Conservation (phyloP, 2,329 filamentous ascomycete species). For the Alternaria brassicae region DNA sequence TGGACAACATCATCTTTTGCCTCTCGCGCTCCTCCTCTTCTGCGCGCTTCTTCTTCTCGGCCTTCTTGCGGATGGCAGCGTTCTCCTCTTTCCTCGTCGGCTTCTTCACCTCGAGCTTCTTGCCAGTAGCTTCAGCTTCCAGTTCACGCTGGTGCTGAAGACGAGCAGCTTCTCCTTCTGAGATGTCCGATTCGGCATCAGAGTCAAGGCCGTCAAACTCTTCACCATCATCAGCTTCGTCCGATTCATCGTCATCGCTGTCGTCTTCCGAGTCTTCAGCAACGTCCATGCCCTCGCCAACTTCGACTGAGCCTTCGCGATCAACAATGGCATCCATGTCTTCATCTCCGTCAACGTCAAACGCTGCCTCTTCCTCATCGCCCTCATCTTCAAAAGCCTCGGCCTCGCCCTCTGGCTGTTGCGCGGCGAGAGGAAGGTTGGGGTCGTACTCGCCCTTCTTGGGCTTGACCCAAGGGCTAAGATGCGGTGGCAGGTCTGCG, state of each 20-base stretch:
- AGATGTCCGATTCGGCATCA: conserved; percentile 55
- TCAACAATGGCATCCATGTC: conserved; percentile 43
- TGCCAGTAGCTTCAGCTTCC: conserved; percentile 86
- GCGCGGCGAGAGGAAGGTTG: conserved; percentile 81
- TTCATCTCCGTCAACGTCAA: conserved; percentile 45
- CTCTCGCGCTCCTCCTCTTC: conserved; percentile 89
- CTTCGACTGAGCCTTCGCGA: conserved; percentile 55
- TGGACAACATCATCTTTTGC: conserved; percentile 97
- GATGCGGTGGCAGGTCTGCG: conserved; percentile 86
- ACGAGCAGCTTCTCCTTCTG: conserved; percentile 66
- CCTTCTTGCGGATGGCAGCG: conserved; percentile 71
- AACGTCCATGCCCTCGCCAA: conserved; percentile 59
- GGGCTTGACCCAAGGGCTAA: conserved; percentile 93
- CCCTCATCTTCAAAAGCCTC: conserved; percentile 70
- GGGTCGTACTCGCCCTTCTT: conserved; percentile 91
- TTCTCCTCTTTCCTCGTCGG: conserved; percentile 64
- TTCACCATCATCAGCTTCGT: conserved; percentile 35
- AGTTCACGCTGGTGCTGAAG: conserved; percentile 85
- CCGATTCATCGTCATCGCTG: conserved; percentile 55
- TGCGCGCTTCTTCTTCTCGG: conserved; percentile 65
- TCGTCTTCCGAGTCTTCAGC: conserved; percentile 56
- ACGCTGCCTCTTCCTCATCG: conserved; percentile 50
- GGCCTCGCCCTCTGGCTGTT: conserved; percentile 86
- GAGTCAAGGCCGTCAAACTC: conserved; percentile 59
- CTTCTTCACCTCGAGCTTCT: conserved; percentile 52